These are phyloP conservation scores for Leavenworthia alabamica DNA, from an alignment of 345 rosid species.

Conservation along the genomic window DNA sequence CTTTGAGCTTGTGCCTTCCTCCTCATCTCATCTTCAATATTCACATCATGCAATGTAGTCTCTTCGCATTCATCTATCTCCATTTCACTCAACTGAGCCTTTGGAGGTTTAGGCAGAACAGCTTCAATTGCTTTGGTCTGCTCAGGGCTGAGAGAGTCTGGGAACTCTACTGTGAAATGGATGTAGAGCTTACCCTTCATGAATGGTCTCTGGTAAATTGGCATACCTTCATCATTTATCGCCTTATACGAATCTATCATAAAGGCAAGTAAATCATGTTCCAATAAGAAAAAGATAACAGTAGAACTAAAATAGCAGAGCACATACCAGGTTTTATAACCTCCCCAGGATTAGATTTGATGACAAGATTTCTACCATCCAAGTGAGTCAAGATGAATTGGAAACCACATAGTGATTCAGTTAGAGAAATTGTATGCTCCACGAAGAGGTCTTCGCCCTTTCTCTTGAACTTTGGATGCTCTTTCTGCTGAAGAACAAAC, in stretches of 20 bases:
- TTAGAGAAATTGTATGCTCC: constrained; percentile 60
- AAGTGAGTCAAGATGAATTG: constrained; percentile 60
- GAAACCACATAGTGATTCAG: constrained; percentile 74
- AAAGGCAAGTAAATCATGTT: neutral
- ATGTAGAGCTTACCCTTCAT: constrained; percentile 72
- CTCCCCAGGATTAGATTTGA: constrained; percentile 67
- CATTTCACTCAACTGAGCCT: constrained; percentile 46
- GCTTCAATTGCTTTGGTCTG: constrained; percentile 49
- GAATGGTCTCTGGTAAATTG: constrained; percentile 57
- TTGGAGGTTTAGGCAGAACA: constrained; percentile 41
- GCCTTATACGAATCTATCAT: constrained; percentile 56
- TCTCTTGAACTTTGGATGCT: constrained; percentile 62
- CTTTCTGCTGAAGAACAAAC: constrained; percentile 60
- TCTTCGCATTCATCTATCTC: constrained; percentile 79
- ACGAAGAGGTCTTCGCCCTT: constrained; percentile 72
- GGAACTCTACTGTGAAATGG: constrained; percentile 61
- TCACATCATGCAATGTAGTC: constrained; percentile 60
- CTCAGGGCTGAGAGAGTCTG: constrained; percentile 42
- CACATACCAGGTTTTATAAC: constrained; percentile 59
- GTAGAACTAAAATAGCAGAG: neutral
- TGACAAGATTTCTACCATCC: constrained; percentile 72
- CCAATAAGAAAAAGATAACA: neutral
- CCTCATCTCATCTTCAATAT: constrained; percentile 57
- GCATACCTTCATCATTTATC: constrained; percentile 76
- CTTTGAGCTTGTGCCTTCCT: constrained; percentile 56